Evolutionary conservation across 108 stramenopile genomes (phyloP).

Genomic region (Nitzschia sp.): DNA sequence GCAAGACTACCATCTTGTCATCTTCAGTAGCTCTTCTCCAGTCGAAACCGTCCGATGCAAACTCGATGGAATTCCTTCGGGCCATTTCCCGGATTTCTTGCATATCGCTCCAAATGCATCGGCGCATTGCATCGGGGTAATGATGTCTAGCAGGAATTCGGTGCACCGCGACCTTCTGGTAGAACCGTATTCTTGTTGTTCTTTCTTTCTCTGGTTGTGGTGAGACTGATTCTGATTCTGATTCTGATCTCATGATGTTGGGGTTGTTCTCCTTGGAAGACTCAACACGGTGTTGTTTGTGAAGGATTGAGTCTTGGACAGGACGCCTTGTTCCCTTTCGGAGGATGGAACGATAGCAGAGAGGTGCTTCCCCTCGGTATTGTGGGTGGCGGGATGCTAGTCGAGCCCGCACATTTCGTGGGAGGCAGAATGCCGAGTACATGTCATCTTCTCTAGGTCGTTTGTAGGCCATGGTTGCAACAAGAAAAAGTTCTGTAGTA

Average conservation of each 20-base stretch:
- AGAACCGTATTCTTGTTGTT: slow-evolving; percentile 28
- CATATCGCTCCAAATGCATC: slow-evolving; percentile 27
- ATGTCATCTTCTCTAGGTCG: slow-evolving; percentile 3
- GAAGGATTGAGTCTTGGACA: too few relatives aligned
- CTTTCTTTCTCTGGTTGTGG: background rate
- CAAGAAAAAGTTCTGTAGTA: background rate
- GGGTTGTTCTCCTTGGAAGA: slow-evolving; percentile 11
- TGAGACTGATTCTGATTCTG: too few relatives aligned
- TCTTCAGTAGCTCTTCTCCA: slow-evolving; percentile 37
- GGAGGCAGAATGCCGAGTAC: slow-evolving; percentile 8
- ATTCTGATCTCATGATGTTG: background rate
- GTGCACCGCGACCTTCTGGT: slow-evolving; percentile 32
- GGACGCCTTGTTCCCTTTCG: too few relatives aligned
- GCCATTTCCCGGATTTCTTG: slow-evolving; percentile 26
- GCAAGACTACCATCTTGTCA: slow-evolving; percentile 29
- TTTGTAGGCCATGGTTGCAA: slow-evolving; percentile 5
- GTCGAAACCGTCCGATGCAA: slow-evolving; percentile 39
- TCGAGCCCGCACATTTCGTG: slow-evolving; percentile 20
- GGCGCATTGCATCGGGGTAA: slow-evolving; percentile 31
- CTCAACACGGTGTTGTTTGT: too few relatives aligned
- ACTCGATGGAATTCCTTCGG: slow-evolving; percentile 36
- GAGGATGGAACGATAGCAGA: too few relatives aligned
- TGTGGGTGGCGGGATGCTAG: background rate
- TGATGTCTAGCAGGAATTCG: slow-evolving; percentile 35
- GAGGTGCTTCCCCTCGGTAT: background rate